Evolutionary conservation across 2,329 filamentous ascomycete species (phyloP).

Genomic region (Sporothrix mexicana): DNA sequence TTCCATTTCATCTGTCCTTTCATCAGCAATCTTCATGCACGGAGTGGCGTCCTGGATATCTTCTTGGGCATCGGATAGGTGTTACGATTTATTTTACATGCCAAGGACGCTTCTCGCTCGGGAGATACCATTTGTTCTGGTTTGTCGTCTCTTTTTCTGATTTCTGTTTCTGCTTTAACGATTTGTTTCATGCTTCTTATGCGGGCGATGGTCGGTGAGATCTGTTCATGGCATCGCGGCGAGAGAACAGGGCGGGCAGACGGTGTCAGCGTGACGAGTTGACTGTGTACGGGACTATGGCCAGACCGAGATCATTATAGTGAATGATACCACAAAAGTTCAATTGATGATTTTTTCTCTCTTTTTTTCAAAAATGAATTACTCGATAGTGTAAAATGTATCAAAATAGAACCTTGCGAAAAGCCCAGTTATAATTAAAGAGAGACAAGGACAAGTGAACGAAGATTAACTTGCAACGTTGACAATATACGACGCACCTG

Average conservation of each 20-base stretch:
- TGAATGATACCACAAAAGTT: neutral
- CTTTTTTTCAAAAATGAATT: too few relatives aligned
- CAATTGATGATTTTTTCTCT: too few relatives aligned
- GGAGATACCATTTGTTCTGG: neutral
- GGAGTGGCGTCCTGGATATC: too few relatives aligned
- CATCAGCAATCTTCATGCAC: too few relatives aligned
- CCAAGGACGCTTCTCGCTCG: neutral
- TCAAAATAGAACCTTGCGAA: too few relatives aligned
- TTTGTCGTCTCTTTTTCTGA: neutral
- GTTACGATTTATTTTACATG: neutral
- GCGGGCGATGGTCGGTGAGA: neutral
- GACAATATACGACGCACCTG: too few relatives aligned
- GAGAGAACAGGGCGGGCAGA: neutral
- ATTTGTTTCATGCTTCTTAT: conserved; percentile 16
- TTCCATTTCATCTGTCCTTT: too few relatives aligned
- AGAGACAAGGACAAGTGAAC: too few relatives aligned
- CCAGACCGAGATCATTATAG: neutral
- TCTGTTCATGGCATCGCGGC: neutral
- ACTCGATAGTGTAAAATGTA: too few relatives aligned
- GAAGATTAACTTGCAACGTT: too few relatives aligned
- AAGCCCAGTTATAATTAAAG: too few relatives aligned
- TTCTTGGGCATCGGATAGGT: too few relatives aligned
- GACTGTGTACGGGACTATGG: neutral
- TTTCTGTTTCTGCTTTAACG: neutral
- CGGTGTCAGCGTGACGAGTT: neutral